Conservation (phyloP, 2,329 filamentous ascomycete genomes). For the Beauveria scarabaeidicola region DNA sequence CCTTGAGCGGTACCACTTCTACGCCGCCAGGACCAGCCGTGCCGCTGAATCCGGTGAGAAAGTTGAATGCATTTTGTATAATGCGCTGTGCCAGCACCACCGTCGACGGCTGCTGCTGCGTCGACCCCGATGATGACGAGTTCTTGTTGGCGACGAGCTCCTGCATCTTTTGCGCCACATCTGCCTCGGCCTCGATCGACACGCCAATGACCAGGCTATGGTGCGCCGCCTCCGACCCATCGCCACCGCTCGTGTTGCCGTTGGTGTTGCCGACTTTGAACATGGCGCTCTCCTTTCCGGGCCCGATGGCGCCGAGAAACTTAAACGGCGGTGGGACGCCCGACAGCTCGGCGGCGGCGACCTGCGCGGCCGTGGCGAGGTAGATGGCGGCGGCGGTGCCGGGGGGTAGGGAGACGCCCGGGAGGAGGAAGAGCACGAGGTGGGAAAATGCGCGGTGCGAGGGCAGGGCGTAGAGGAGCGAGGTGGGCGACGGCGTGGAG, state of each 20-base stretch:
- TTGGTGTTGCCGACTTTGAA: conserved; percentile 60
- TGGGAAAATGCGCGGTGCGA: conserved; percentile 59
- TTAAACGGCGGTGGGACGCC: conserved; percentile 49
- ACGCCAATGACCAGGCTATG: conserved; percentile 64
- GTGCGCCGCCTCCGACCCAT: neutral
- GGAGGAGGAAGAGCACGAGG: conserved; percentile 82
- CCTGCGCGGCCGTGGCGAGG: conserved; percentile 48
- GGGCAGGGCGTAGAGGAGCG: conserved; percentile 47
- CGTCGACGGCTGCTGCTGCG: conserved; percentile 47
- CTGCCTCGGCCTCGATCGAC: conserved; percentile 65
- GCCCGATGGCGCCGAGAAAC: conserved; percentile 81
- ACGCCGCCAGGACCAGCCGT: conserved; percentile 52
- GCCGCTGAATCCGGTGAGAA: conserved; percentile 77
- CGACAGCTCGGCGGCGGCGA: conserved; percentile 28
- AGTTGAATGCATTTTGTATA: conserved; percentile 96
- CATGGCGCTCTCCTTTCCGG: conserved; percentile 84
- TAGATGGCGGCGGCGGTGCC: conserved; percentile 85
- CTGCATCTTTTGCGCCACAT: conserved; percentile 62
- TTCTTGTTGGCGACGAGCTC: conserved; percentile 36
- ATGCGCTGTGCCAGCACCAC: conserved; percentile 82
- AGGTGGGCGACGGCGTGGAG: conserved; percentile 43
- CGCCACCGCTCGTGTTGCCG: neutral
- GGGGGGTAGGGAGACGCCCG: conserved; percentile 62
- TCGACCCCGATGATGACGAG: conserved; percentile 5
- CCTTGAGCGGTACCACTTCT: conserved; percentile 87